These are phyloP conservation scores for Thielaviopsis populi DNA, from an alignment of 2,329 filamentous ascomycete species.

Conservation along the genomic window DNA sequence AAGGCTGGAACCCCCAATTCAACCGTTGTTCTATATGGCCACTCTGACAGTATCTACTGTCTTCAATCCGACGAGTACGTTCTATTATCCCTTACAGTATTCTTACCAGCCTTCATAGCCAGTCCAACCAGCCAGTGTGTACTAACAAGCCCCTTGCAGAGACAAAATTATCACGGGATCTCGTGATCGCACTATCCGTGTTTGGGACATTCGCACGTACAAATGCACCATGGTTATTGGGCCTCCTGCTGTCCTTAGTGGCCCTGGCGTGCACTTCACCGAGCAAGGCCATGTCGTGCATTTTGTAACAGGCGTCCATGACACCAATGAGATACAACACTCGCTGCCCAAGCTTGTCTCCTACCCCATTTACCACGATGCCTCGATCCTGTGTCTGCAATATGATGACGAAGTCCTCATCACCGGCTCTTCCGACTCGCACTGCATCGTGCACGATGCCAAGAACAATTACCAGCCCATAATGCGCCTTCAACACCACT, in stretches of 20 bases:
- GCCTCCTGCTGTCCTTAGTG: slow-evolving; percentile 48
- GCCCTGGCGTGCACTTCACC: slow-evolving; percentile 36
- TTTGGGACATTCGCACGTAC: slow-evolving; percentile 89
- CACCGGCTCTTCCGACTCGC: slow-evolving; percentile 83
- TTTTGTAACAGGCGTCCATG: slow-evolving; percentile 38
- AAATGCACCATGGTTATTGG: slow-evolving; percentile 78
- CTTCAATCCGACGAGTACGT: slow-evolving; percentile 90
- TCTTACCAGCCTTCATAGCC: neutral
- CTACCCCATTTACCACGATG: slow-evolving; percentile 60
- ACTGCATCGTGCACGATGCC: slow-evolving; percentile 83
- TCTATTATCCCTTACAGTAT: neutral
- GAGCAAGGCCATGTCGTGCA: slow-evolving; percentile 37
- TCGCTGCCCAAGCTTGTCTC: slow-evolving; percentile 41
- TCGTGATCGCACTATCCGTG: slow-evolving; percentile 82
- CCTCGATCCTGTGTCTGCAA: slow-evolving; percentile 86
- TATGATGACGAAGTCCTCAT: slow-evolving; percentile 89
- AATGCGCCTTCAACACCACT: slow-evolving; percentile 61
- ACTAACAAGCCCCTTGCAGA: slow-evolving; percentile 33
- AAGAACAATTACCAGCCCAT: slow-evolving; percentile 65
- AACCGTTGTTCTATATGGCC: slow-evolving; percentile 80
- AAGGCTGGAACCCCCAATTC: slow-evolving; percentile 53
- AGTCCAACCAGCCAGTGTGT: neutral
- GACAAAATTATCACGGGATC: slow-evolving; percentile 95
- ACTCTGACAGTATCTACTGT: slow-evolving; percentile 93
- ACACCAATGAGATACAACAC: slow-evolving; percentile 24